A percentile compares a stretch with the other conserved stretches of the same genome.
phyloP scores from a whole-genome alignment of 345 rosid genomes.

The Pugionium cornutum region DNA sequence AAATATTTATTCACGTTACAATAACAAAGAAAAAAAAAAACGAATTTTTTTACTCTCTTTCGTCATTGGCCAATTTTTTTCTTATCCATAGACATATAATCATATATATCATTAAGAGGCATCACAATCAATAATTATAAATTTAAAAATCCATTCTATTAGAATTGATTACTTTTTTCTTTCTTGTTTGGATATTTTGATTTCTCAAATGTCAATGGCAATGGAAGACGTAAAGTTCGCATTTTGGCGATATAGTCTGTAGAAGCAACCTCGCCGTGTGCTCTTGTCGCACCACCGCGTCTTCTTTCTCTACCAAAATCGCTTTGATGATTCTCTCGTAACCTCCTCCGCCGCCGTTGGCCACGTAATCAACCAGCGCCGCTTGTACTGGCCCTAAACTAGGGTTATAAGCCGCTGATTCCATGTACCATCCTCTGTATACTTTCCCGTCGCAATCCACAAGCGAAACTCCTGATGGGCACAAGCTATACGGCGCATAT shows the following conservation, averaged over 20 bases:
- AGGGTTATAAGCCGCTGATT: constrained; percentile 94
- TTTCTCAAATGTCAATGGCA: constrained; percentile 41
- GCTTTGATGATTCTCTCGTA: constrained; percentile 73
- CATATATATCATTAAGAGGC: too few relatives aligned
- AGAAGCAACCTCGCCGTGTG: constrained; percentile 64
- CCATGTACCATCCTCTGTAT: constrained; percentile 77
- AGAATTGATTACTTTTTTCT: not conserved
- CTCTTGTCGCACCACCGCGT: constrained; percentile 68
- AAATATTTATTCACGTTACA: too few relatives aligned
- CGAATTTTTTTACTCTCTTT: too few relatives aligned
- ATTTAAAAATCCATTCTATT: constrained; percentile 12
- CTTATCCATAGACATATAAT: too few relatives aligned
- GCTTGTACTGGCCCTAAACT: constrained; percentile 95
- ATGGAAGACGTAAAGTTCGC: constrained; percentile 67
- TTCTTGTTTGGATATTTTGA: not conserved
- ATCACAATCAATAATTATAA: constrained; percentile 23
- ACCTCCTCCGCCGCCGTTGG: constrained; percentile 63
- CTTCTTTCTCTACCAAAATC: constrained; percentile 77
- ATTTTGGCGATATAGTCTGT: constrained; percentile 64
- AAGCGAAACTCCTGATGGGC: constrained; percentile 88
- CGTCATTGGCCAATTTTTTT: too few relatives aligned
- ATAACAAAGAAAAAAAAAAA: too few relatives aligned
- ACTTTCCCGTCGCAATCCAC: constrained; percentile 75
- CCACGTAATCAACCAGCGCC: constrained; percentile 76
- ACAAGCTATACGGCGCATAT: constrained; percentile 82